Conservation (phyloP, 129 eudicot genomes). For the Mikania micrantha region DNA sequence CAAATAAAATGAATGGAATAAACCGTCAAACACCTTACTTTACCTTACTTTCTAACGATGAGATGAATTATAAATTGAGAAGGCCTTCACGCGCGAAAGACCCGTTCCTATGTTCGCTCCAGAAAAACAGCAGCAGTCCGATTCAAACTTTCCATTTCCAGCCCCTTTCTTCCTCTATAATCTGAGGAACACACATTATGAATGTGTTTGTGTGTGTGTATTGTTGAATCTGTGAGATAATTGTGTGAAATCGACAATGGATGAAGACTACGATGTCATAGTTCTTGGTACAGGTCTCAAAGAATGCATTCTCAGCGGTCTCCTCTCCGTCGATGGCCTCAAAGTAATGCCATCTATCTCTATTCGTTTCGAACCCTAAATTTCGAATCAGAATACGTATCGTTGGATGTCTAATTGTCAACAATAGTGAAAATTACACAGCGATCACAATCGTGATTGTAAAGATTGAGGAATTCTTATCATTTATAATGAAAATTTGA, state of each 20-base stretch:
- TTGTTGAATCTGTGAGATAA: background rate
- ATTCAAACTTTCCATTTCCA: conserved; percentile 17
- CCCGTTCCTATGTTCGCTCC: conserved; percentile 29
- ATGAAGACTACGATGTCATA: conserved; percentile 73
- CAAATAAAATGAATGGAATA: too few relatives aligned
- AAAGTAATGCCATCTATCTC: conserved; percentile 30
- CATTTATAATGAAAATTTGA: background rate
- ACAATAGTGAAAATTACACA: background rate
- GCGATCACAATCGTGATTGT: background rate
- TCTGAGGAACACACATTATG: conserved; percentile 15
- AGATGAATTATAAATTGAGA: too few relatives aligned
- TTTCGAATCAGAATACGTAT: background rate
- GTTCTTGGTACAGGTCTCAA: conserved; percentile 80
- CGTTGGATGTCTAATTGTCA: background rate
- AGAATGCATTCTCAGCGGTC: conserved; percentile 84
- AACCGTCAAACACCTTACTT: too few relatives aligned
- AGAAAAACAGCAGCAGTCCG: conserved; percentile 9
- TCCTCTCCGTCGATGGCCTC: conserved; percentile 79
- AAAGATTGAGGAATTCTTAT: background rate
- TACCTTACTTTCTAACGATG: too few relatives aligned
- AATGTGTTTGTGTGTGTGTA: background rate
- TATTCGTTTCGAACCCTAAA: background rate
- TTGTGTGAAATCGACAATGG: conserved; percentile 30
- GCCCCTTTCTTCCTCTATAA: conserved; percentile 16
- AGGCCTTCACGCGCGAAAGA: conserved; percentile 39